Conservation (phyloP, 75 land plant species). For the Ceratopteris richardii region DNA sequence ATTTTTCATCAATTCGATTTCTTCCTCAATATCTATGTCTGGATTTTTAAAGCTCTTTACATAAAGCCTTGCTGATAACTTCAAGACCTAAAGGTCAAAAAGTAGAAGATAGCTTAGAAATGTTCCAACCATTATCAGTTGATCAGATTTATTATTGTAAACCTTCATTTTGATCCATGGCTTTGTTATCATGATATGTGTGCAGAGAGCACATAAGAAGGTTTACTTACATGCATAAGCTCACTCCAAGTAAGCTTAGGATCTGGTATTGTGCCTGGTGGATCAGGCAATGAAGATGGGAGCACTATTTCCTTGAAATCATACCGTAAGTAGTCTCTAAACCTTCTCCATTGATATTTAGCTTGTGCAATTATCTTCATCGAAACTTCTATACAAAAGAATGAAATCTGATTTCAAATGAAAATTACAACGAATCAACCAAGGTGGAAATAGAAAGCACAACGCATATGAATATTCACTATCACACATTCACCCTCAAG, state of each 20-base stretch:
- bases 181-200: too few relatives aligned
- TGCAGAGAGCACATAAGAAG: too few relatives aligned
- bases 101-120: too few relatives aligned
- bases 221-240: constrained; percentile 23
- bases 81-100: constrained; percentile 61
- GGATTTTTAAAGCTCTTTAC: constrained; percentile 59
- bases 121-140: too few relatives aligned
- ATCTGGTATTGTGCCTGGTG: constrained; percentile 44
- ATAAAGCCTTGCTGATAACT: constrained; percentile 58
- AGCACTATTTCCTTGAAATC: constrained; percentile 92
- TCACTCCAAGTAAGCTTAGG: constrained; percentile 54
- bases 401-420: too few relatives aligned
- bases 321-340: constrained; percentile 58
- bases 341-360: constrained; percentile 44
- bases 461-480: too few relatives aligned
- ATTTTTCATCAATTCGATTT: background rate
- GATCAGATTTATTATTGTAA: too few relatives aligned
- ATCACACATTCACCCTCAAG: too few relatives aligned
- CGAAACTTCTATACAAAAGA: too few relatives aligned
- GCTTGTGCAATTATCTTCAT: constrained; percentile 24
- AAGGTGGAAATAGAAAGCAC: too few relatives aligned
- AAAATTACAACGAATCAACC: too few relatives aligned
- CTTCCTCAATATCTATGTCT: constrained; percentile 43
- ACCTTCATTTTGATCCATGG: too few relatives aligned
- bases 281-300: constrained; percentile 85